phyloP scores from a whole-genome alignment of 108 stramenopile species.

The Discostella pseudostelligera region DNA sequence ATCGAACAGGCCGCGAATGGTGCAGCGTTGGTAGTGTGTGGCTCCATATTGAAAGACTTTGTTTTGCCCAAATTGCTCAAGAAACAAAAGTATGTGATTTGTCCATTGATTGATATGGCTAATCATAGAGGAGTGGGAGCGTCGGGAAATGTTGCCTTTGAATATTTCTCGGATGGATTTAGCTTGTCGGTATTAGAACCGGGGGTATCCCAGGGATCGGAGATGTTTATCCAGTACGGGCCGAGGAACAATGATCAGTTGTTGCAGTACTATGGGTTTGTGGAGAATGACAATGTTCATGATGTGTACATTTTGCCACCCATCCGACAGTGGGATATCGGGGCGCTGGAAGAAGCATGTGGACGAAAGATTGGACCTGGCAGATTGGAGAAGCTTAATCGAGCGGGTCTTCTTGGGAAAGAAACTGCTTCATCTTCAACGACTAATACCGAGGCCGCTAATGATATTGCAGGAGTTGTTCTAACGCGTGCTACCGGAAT shows the following conservation, averaged over 20 bases:
- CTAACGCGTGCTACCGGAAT: conserved; percentile 68
- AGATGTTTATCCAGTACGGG: conserved; percentile 86
- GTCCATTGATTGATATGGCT: conserved; percentile 87
- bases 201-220: conserved; percentile 30
- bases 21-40: conserved; percentile 80
- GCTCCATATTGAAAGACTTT: conserved; percentile 76
- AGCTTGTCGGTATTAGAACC: conserved; percentile 50
- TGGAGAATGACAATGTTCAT: conserved; percentile 80
- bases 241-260: conserved; percentile 88
- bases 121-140: conserved; percentile 71
- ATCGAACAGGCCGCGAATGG: conserved; percentile 89
- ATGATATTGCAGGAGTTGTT: conserved; percentile 74
- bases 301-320: conserved; percentile 91
- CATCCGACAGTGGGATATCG: conserved; percentile 83
- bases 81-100: conserved; percentile 82
- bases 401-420: conserved; percentile 76
- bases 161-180: conserved; percentile 85
- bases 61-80: conserved; percentile 77
- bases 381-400: conserved; percentile 69
- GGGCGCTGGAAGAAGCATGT: conserved; percentile 66
- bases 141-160: conserved; percentile 78
- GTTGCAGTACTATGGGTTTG: conserved; percentile 93
- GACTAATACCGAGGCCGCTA: conserved; percentile 46
- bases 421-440: conserved; percentile 8
- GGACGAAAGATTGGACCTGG: conserved; percentile 67